Conservation (phyloP, 192 early-diverging fungal genomes). For the Gaertneriomyces semiglobifer region DNA sequence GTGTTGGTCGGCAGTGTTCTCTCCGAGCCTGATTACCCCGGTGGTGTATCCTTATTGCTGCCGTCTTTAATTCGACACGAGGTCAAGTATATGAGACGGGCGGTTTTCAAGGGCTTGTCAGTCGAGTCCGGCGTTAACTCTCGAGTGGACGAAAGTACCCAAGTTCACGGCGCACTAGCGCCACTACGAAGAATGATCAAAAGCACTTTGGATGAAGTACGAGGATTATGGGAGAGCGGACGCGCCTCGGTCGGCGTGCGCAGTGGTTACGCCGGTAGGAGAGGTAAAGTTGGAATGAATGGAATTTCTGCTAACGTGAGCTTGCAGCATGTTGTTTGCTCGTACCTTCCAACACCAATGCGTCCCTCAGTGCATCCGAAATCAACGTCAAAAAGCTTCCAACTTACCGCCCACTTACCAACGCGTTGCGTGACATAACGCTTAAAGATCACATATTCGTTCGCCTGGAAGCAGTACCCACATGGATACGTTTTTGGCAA, state of each 20-base stretch:
- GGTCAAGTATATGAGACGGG: conserved; percentile 27
- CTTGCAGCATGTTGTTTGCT: not conserved
- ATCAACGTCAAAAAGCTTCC: conserved; percentile 7
- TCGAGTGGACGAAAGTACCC: not conserved
- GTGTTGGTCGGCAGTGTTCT: conserved; percentile 18
- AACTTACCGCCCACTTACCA: conserved; percentile 14
- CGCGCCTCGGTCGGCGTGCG: conserved; percentile 18
- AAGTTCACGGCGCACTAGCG: not conserved
- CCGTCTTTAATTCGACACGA: conserved; percentile 27
- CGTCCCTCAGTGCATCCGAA: not conserved
- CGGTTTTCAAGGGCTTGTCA: conserved; percentile 32
- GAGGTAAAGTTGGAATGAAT: not conserved
- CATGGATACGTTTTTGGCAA: conserved; percentile 25
- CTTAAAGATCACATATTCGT: conserved; percentile 15
- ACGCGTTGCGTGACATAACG: conserved; percentile 21
- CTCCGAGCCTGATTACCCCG: not conserved
- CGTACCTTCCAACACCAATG: no score
- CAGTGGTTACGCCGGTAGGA: conserved; percentile 19
- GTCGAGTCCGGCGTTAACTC: not conserved
- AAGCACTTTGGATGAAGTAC: conserved; percentile 8
- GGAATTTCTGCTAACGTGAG: not conserved
- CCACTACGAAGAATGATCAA: not conserved
- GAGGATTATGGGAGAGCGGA: conserved; percentile 21
- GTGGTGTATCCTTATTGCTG: not conserved
- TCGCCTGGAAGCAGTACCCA: conserved; percentile 13